Evolutionary conservation across 2,329 filamentous ascomycete genomes (phyloP).

Genomic region (Rutstroemia sp.): DNA sequence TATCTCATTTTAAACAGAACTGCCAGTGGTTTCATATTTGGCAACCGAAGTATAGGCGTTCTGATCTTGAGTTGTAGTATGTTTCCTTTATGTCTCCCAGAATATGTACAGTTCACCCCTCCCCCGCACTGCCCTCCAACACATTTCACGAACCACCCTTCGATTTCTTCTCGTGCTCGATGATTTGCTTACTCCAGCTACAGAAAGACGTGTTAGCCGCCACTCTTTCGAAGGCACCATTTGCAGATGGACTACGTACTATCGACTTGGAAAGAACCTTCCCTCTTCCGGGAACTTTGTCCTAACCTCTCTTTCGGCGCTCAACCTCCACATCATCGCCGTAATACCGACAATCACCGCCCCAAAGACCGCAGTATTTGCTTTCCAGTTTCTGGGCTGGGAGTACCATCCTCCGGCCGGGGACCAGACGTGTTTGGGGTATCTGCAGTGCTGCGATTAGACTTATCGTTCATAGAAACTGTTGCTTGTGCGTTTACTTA

Average conservation of each 20-base stretch:
- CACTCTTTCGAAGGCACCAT: conserved; percentile 11
- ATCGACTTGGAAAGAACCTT: conserved; percentile 77
- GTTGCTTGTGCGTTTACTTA: conserved; percentile 34
- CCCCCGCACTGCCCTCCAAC: neutral
- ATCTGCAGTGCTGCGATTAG: conserved; percentile 45
- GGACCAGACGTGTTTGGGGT: conserved; percentile 99
- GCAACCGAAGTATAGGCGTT: too few species aligned
- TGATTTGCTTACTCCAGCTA: conserved; percentile 67
- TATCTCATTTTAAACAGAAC: too few species aligned
- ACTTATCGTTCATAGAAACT: neutral
- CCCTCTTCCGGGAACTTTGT: conserved; percentile 68
- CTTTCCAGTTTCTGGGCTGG: conserved; percentile 90
- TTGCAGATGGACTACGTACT: conserved; percentile 49
- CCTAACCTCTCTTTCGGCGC: conserved; percentile 66
- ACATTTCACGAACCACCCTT: conserved; percentile 14
- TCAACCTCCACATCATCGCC: conserved; percentile 62
- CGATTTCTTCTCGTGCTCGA: conserved; percentile 53
- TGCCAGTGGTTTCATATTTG: too few species aligned
- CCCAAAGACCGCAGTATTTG: conserved; percentile 75
- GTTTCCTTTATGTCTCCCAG: neutral
- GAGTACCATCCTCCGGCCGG: conserved; percentile 96
- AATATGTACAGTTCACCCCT: conserved; percentile 24
- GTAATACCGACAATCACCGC: conserved; percentile 61
- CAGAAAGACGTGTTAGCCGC: neutral
- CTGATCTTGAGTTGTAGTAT: neutral